Conservation (phyloP, 1,284 basidiomycete genomes). For the Porodaedalea pini region DNA sequence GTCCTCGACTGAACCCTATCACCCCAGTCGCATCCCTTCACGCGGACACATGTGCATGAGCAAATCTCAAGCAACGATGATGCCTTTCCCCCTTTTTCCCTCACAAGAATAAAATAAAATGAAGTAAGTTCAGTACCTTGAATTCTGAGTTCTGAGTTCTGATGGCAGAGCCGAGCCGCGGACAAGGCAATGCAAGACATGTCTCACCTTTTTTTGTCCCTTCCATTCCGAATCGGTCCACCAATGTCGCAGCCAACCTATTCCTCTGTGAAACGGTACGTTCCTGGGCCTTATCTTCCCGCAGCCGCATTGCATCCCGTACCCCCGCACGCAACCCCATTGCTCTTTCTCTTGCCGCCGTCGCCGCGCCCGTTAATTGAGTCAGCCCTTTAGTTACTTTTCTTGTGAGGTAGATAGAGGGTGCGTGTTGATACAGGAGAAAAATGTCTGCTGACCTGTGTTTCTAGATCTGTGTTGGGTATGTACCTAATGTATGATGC, state of each 20-base stretch:
- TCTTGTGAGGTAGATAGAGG: background rate
- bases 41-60: too few relatives aligned
- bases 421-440: background rate
- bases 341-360: background rate
- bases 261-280: background rate
- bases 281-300: conserved; percentile 7
- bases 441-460: background rate
- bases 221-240: background rate
- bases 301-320: background rate
- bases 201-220: background rate
- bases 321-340: background rate
- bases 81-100: background rate
- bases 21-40: too few relatives aligned
- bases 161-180: background rate
- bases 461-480: background rate
- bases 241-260: too few relatives aligned
- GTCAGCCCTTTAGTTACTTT: background rate
- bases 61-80: background rate
- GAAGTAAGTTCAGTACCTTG: background rate
- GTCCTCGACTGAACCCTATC: too few relatives aligned
- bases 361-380: background rate
- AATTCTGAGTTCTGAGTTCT: background rate
- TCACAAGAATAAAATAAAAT: background rate
- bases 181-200: background rate
- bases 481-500: background rate